Percentiles rank a stretch among this genome's conserved stretches.
Evolutionary conservation across 306 rosid species (phyloP).

Genomic region (Vigna unguiculata): DNA sequence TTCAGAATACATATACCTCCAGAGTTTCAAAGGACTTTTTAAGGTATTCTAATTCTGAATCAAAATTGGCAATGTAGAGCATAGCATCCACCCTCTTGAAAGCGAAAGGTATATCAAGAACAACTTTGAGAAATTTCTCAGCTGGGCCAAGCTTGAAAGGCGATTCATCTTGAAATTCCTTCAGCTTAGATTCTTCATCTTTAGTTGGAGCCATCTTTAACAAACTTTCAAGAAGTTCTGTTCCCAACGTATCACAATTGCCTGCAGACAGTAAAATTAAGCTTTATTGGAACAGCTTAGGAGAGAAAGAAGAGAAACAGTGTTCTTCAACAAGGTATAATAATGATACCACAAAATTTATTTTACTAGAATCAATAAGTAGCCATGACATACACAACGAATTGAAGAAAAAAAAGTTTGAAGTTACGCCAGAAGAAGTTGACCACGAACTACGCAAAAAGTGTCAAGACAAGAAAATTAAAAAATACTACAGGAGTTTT

Average conservation of each 20-base stretch:
- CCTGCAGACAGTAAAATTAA: conserved; percentile 56
- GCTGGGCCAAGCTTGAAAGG: conserved; percentile 92
- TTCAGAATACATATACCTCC: conserved; percentile 60
- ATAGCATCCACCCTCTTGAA: conserved; percentile 90
- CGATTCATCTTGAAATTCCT: conserved; percentile 74
- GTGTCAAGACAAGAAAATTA: conserved; percentile 4
- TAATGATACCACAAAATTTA: not conserved
- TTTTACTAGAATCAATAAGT: not conserved
- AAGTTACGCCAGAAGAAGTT: not conserved
- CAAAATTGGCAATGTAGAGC: conserved; percentile 93
- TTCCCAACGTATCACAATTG: conserved; percentile 74
- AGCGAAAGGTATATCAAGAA: conserved; percentile 89
- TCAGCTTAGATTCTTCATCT: conserved; percentile 79
- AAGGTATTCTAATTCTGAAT: conserved; percentile 88
- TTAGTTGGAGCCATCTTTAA: conserved; percentile 92
- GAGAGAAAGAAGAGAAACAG: conserved; percentile 11
- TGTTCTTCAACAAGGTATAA: conserved; percentile 14
- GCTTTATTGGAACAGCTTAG: not conserved
- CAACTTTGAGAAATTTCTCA: conserved; percentile 87
- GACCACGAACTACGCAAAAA: not conserved
- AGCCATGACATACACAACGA: not conserved
- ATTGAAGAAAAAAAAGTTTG: not conserved
- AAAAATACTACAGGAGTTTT: not conserved
- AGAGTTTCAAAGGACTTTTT: conserved; percentile 72
- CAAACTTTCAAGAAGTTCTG: conserved; percentile 87